phyloP scores from a whole-genome alignment of 176 grass and related monocot species.

The Neostapfia colusana region DNA sequence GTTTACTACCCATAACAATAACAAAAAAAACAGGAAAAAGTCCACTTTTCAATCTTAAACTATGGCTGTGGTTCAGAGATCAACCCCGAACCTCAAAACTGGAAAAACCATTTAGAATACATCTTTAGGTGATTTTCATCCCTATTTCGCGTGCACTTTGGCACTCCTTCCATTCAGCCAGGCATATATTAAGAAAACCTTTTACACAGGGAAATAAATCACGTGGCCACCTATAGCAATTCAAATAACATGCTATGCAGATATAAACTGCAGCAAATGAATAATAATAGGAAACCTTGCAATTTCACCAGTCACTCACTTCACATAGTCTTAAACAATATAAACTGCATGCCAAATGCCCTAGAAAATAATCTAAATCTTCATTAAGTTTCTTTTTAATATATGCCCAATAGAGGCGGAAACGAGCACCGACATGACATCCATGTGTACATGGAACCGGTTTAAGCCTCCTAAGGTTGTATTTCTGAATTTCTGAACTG shows the following conservation, averaged over 20 bases:
- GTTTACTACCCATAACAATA: constrained; percentile 3
- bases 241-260: not conserved
- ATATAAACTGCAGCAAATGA: not conserved
- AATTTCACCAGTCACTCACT: not conserved
- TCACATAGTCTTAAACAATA: not conserved
- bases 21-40: not conserved
- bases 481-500: too few relatives aligned
- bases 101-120: not conserved
- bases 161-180: too few relatives aligned
- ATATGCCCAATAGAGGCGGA: not conserved
- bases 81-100: not conserved
- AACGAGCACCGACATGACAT: not conserved
- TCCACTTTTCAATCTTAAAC: not conserved
- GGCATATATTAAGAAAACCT: not conserved
- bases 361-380: not conserved
- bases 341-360: not conserved
- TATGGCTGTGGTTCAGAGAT: not conserved
- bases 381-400: not conserved
- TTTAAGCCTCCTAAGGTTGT: not conserved
- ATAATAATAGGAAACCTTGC: not conserved
- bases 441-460: not conserved
- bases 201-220: not conserved
- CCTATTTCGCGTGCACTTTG: not conserved
- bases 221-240: not conserved
- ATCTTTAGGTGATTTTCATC: not conserved